These are phyloP conservation scores for Sugiyamaella lignohabitans DNA, from an alignment of 805 yeast genomes.

Conservation along the genomic window DNA sequence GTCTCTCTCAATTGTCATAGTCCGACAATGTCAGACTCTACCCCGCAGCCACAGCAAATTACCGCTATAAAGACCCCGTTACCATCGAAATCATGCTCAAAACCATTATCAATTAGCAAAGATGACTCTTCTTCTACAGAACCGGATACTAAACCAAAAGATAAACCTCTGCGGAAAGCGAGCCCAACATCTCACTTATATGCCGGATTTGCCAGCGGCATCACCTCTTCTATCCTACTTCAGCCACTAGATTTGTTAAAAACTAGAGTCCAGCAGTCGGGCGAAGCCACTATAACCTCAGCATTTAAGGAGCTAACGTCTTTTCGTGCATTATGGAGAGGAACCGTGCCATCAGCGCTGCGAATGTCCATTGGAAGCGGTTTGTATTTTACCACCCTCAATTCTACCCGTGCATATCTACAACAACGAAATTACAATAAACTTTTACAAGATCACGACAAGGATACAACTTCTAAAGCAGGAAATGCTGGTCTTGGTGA, in stretches of 20 bases:
- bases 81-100: no score
- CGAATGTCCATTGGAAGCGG: conserved; percentile 91
- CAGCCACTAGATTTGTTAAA: conserved; percentile 89
- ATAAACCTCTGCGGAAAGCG: not conserved
- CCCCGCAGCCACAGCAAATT: not conserved
- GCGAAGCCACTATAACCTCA: conserved; percentile 20
- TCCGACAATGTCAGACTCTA: not conserved
- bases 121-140: no score
- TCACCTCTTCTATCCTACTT: conserved; percentile 67
- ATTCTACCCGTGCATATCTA: conserved; percentile 49
- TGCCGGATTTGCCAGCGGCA: conserved; percentile 82
- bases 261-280: conserved; percentile 70
- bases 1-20: no score
- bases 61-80: no score
- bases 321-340: conserved; percentile 70
- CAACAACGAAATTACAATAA: conserved; percentile 24
- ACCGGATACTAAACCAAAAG: no score
- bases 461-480: not conserved
- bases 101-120: no score
- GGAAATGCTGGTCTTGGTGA: not conserved
- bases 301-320: conserved; percentile 21
- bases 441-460: not conserved
- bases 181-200: conserved; percentile 43
- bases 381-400: conserved; percentile 68
- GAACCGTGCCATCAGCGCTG: conserved; percentile 84